A percentile compares a stretch with the other conserved stretches of the same genome.
Conservation (phyloP, 352 stramenopile genomes). For the Globisporangium splendens region DNA sequence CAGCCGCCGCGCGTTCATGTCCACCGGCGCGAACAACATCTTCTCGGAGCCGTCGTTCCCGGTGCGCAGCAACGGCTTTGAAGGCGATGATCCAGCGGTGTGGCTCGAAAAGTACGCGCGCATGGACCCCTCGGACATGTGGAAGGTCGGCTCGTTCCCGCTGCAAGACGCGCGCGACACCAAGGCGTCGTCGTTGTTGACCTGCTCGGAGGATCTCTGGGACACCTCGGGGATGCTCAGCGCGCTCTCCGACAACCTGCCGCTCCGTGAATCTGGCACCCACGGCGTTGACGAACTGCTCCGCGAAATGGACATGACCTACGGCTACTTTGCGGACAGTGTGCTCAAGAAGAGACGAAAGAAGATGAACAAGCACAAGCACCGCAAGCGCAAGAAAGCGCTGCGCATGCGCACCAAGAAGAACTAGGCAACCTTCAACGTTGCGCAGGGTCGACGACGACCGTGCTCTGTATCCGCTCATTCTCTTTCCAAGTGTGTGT, state of each 20-base stretch:
- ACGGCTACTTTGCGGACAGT: slow-evolving; percentile 77
- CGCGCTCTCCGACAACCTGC: slow-evolving; percentile 51
- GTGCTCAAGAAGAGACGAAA: slow-evolving; percentile 89
- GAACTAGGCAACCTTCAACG: slow-evolving; percentile 52
- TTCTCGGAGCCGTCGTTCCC: slow-evolving; percentile 69
- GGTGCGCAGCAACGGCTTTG: slow-evolving; percentile 24
- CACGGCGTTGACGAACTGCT: slow-evolving; percentile 55
- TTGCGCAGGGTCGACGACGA: background rate
- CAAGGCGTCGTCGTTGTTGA: slow-evolving; percentile 21
- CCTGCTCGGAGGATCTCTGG: slow-evolving; percentile 60
- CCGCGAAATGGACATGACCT: slow-evolving; percentile 47
- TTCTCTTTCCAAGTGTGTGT: background rate
- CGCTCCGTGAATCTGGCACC: slow-evolving; percentile 40
- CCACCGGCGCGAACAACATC: slow-evolving; percentile 49
- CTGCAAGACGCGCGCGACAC: slow-evolving; percentile 27
- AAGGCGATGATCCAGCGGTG: slow-evolving; percentile 41
- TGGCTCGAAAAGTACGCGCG: slow-evolving; percentile 66
- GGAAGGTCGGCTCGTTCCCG: slow-evolving; percentile 74
- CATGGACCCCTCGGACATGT: slow-evolving; percentile 59
- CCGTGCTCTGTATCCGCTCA: background rate
- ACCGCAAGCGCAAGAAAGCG: slow-evolving; percentile 88
- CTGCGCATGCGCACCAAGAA: slow-evolving; percentile 87
- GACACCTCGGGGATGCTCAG: slow-evolving; percentile 83
- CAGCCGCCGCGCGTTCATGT: slow-evolving; percentile 62
- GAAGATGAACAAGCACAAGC: slow-evolving; percentile 94